Conservation (phyloP, 805 yeast genomes). For the Vanderwaltozyma tropicalis region DNA sequence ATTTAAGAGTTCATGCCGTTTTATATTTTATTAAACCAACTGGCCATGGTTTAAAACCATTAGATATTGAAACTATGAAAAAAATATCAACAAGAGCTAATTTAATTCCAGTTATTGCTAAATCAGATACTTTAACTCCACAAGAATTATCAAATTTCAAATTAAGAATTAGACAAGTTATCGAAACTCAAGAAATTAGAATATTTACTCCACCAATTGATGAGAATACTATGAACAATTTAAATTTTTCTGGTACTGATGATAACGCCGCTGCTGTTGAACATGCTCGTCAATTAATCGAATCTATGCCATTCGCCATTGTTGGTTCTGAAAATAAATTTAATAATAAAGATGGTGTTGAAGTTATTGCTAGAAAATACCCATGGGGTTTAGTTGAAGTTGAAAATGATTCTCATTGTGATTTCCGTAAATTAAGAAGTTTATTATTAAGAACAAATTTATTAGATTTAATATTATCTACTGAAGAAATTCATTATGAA, state of each 20-base stretch:
- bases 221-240: constrained; percentile 7
- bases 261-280: constrained; percentile 63
- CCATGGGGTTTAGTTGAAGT: constrained; percentile 90
- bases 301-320: constrained; percentile 79
- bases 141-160: constrained; percentile 61
- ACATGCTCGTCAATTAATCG: constrained; percentile 70
- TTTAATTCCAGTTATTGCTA: constrained; percentile 81
- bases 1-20: constrained; percentile 84
- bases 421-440: constrained; percentile 71
- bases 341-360: constrained; percentile 51
- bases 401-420: constrained; percentile 78
- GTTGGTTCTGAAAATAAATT: constrained; percentile 67
- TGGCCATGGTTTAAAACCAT: constrained; percentile 76
- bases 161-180: constrained; percentile 66
- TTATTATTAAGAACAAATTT: constrained; percentile 71
- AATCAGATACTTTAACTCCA: constrained; percentile 74
- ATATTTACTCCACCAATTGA: constrained; percentile 81
- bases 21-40: constrained; percentile 86
- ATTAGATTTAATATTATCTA: constrained; percentile 69
- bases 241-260: constrained; percentile 2
- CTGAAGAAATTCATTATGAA: constrained; percentile 75
- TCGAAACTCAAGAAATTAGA: constrained; percentile 73
- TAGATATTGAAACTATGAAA: constrained; percentile 85
- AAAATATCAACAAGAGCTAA: constrained; percentile 70
- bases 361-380: constrained; percentile 70